Evolutionary conservation across 306 rosid species (phyloP), one percentile per base, ranked within the genome.

Genomic region (Hippophae rhamnoides): DNA sequence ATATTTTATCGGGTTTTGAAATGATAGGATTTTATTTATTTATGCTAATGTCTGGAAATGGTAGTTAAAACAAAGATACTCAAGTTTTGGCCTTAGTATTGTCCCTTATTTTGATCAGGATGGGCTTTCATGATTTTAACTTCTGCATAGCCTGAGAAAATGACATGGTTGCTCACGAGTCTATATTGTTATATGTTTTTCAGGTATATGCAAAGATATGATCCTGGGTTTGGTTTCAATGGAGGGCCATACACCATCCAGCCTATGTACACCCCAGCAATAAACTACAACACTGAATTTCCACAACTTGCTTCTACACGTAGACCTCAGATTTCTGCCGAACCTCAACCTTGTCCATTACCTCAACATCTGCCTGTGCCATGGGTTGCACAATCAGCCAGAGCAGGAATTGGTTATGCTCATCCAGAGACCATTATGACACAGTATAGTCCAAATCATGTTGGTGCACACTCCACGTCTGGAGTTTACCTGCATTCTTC

Each of bases 201-300:
- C 80, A 92, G 98, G 89, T 92, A 92, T 67, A 58, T 83, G 93
- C 98, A 92, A 76, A 87, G 96, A 76, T 92, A 87, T 55, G 98
- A 87, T 75, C 96, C 98, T 52, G 96, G 98, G 45, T 92, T 92
- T 73, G 95, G 98, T 61, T 87, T 87, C 79, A 92, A 57, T 76
- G 98, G 89, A 50, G 98, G 96, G 26, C 83, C 96, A 2, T 92
- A 85, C 63, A 47, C 93, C 44, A 64, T 92, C 68, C 98, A 81
- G 78, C 96, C 98, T 44, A 76, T 92, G 93, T 92, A 85, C 66
- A 62, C 95, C 45, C 84, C 98, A 54, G 93, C 84, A 11, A 43
- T 92, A 74, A 92, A 83, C 69, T 92, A 87, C 78, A 92, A 87
- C 71, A 87, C 95, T 2, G 96, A 92, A 81, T 87, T 92, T 78